phyloP scores from a whole-genome alignment of 2,329 filamentous ascomycete genomes.

The Colletotrichum navitas region DNA sequence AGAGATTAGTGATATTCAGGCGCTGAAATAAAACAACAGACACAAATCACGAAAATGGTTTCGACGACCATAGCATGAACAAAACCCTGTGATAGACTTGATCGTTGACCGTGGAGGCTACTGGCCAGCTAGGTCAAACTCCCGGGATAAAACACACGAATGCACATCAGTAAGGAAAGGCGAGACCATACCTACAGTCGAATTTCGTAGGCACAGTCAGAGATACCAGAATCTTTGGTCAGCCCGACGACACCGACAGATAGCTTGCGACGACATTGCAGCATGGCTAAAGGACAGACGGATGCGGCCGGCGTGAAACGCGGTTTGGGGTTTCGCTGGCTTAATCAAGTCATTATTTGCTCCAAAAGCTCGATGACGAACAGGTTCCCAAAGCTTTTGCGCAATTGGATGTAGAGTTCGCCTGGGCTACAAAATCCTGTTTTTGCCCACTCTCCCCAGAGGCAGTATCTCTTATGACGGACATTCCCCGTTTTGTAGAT shows the following conservation, averaged over 20 bases:
- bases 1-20: neutral
- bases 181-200: too few species aligned
- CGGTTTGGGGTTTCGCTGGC: neutral
- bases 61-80: neutral
- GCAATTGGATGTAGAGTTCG: too few species aligned
- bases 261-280: neutral
- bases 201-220: neutral
- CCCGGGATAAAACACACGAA: too few species aligned
- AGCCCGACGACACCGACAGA: neutral
- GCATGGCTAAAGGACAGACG: too few species aligned
- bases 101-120: neutral
- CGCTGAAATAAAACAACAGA: too few species aligned
- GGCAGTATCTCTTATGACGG: neutral
- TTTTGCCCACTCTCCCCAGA: neutral
- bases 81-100: too few species aligned
- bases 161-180: neutral
- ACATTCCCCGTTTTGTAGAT: neutral
- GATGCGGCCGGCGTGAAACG: neutral
- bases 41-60: neutral
- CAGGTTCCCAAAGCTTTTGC: neutral
- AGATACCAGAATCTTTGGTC: too few species aligned
- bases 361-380: neutral
- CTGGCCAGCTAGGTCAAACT: neutral
- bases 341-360: neutral
- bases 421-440: neutral